Evolutionary conservation across 306 rosid genomes (phyloP), one percentile per base, ranked within the genome.

Genomic region (Quillaja saponaria): DNA sequence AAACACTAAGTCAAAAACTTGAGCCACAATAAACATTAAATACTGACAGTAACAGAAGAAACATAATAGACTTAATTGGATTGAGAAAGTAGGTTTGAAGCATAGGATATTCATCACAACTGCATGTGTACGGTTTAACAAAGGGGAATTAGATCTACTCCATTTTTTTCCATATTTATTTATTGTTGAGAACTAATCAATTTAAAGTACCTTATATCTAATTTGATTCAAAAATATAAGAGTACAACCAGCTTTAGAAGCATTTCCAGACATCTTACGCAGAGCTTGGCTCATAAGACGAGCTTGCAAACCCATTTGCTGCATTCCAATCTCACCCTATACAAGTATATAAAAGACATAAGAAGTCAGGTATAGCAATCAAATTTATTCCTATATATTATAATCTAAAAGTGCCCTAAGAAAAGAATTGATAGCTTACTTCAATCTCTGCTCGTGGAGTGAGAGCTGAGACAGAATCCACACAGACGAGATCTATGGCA

Each of bases 271-370:
- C 99, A 92, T 92, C 76, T 92, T 92, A 50, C 99, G 94, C 76
- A 92, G 69, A 58, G 99, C 99, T 78, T 92, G 99, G 80, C 96
- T 92, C 99, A 92, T 92, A 58, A 92, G 95, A 64, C 99, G 96
- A 60, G 99, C 99, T 76, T 92, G 99, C 83, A 92, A 67, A 73
- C 99, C 99, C 89, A 92, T 92, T 81, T 92, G 99, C 58, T 92
- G 99, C 99, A 92, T 92, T 49, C 99, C 99, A 62, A 92, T 92
- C 89, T 92, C 99, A 64, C 96, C 95, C 98, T 88, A 55, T 17
- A 63, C 12, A 64, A 45, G 49, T 55, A 41, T 16, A 59, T 13
- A 46, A 75, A 62, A 60, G 56, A 50, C 12, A 0, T 10, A 28
- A n/a, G 17, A 45, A 56, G 78, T 84, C 62, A 77, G 64, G 66